Conservation (phyloP, 2,329 filamentous ascomycete genomes). For the Aspergillus neoniger region DNA sequence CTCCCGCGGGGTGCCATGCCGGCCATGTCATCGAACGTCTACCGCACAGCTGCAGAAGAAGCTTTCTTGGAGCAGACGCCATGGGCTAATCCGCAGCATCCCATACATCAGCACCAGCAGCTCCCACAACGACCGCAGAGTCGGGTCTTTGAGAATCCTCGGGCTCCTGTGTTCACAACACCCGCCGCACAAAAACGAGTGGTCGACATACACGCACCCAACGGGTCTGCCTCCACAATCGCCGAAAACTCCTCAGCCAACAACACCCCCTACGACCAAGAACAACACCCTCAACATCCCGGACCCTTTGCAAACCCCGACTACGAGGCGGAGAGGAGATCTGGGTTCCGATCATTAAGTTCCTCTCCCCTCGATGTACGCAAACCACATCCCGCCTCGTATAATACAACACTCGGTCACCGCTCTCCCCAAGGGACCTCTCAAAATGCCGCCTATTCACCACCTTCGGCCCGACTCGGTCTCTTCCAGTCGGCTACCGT, state of each 20-base stretch:
- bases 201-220: constrained; percentile 45
- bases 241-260: constrained; percentile 48
- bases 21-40: constrained; percentile 36
- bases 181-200: constrained; percentile 49
- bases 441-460: constrained; percentile 36
- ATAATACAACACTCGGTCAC: constrained; percentile 25
- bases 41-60: constrained; percentile 67
- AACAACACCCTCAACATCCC: constrained; percentile 26
- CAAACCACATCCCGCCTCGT: constrained; percentile 36
- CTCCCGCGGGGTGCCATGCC: constrained; percentile 34
- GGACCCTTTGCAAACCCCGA: constrained; percentile 35
- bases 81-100: constrained; percentile 88
- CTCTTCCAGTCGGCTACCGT: constrained; percentile 33
- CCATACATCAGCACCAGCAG: constrained; percentile 60
- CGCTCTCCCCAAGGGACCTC: constrained; percentile 28
- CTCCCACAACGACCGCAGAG: constrained; percentile 39
- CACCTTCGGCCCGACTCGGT: constrained; percentile 37
- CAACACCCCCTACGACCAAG: constrained; percentile 47
- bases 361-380: constrained; percentile 44
- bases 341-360: constrained; percentile 40
- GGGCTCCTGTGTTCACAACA: constrained; percentile 41
- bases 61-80: constrained; percentile 86
- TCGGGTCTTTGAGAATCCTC: constrained; percentile 37
- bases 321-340: constrained; percentile 37
- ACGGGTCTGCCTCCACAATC: constrained; percentile 51